phyloP scores from a whole-genome alignment of 2,329 filamentous ascomycete species.

The Lecanoromycetidae sp. region DNA sequence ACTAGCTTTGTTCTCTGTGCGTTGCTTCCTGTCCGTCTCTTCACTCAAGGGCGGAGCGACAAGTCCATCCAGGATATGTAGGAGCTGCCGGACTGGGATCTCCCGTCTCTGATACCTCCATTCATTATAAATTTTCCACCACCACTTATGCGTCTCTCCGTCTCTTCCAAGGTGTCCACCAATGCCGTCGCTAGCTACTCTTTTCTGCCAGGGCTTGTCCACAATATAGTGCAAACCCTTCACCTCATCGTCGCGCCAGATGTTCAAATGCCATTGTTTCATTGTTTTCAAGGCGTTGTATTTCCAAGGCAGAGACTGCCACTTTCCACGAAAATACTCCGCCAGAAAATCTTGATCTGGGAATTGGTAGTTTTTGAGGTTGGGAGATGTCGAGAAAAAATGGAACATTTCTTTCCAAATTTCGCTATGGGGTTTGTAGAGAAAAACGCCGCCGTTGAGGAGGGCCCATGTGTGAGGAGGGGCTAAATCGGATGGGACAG shows the following conservation, averaged over 20 bases:
- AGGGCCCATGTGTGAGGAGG: conserved; percentile 22
- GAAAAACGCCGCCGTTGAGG: conserved; percentile 41
- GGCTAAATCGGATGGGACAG: conserved; percentile 22
- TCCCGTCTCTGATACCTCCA: conserved; percentile 32
- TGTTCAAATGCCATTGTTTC: conserved; percentile 40
- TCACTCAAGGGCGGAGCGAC: conserved; percentile 11
- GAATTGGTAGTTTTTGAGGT: conserved; percentile 36
- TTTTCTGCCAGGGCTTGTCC: conserved; percentile 43
- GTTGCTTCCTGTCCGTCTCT: conserved; percentile 13
- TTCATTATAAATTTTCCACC: conserved; percentile 37
- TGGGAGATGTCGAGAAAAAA: conserved; percentile 30
- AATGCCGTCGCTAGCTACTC: conserved; percentile 30
- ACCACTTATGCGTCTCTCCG: conserved; percentile 41
- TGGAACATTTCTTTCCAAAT: conserved; percentile 31
- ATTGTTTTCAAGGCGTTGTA: conserved; percentile 44
- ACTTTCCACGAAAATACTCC: conserved; percentile 35
- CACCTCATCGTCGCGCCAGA: conserved; percentile 40
- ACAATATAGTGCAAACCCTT: conserved; percentile 42
- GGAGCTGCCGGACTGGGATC: conserved; percentile 8
- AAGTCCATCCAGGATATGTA: conserved; percentile 9
- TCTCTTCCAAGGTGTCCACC: conserved; percentile 41
- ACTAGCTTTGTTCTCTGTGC: conserved; percentile 11
- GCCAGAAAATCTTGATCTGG: conserved; percentile 44
- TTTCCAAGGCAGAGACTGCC: conserved; percentile 37
- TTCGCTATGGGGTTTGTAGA: conserved; percentile 34